A percentile compares a stretch with the other conserved stretches of the same genome.
Conservation (phyloP, 139 green algal species). For the Picochlorum costavermella region DNA sequence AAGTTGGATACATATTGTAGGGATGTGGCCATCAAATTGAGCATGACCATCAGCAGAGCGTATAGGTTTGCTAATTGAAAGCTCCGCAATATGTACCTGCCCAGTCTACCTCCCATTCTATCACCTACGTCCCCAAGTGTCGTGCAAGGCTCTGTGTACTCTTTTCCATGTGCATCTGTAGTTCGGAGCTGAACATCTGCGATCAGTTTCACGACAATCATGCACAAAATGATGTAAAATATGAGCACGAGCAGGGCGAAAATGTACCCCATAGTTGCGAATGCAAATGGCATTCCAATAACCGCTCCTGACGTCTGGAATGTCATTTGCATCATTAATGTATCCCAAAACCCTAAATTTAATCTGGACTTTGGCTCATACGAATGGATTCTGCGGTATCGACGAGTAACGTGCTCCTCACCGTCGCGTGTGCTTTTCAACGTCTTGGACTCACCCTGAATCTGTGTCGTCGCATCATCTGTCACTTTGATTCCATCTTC, state of each 20-base stretch:
- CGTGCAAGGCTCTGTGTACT: not conserved
- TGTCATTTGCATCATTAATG: not conserved
- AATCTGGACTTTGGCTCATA: not conserved
- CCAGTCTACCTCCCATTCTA: not conserved
- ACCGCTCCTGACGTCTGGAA: conserved; percentile 1
- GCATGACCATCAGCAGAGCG: not conserved
- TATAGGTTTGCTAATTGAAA: not conserved
- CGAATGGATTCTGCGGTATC: not conserved
- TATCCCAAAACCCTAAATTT: not conserved
- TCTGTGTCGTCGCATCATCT: too few relatives aligned
- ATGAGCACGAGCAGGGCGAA: not conserved
- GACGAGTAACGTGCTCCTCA: not conserved
- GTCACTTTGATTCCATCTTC: too few relatives aligned
- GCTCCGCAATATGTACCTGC: not conserved
- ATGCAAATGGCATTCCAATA: not conserved
- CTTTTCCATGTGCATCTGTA: not conserved
- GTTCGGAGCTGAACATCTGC: not conserved
- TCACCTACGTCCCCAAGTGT: not conserved
- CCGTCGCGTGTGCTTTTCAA: not conserved
- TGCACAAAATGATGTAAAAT: conserved; percentile 1
- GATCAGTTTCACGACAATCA: not conserved
- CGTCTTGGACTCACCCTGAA: too few relatives aligned
- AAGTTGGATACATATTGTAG: conserved; percentile 1
- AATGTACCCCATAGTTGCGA: conserved; percentile 3
- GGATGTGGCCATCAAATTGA: not conserved